Base-by-base conservation (phyloP, 2,329 filamentous ascomycete species). In the Fonsecaea multimorphosa region DNA sequence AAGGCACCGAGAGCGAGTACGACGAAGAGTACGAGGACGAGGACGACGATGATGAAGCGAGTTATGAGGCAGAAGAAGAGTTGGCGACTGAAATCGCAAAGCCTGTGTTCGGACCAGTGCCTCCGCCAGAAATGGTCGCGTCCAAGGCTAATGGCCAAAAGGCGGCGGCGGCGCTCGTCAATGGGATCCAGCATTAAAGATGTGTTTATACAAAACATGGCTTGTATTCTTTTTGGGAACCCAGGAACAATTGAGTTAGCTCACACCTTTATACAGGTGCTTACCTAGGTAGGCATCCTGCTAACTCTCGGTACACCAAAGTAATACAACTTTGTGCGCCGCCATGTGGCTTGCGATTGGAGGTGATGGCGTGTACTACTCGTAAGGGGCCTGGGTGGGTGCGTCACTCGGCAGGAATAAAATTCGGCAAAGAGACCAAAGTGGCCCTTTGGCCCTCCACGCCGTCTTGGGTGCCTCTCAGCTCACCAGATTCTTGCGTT, bases 11-110 rank as follows among this genome's bases (percentile, higher is more conserved):
- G 74, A 80, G 74, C 58, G 83, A 85, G 46, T 84, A 85, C 68
- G 83, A 85, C 54, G 82, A 85, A 61, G 82, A 84, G 51, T 83
- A 83, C 6, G 84, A 86, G 58, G 88, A 89, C 71, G 84, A 86
- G 32, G 84, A 84, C 71, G 80, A 87, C 55, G 84, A 86, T 58
- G 86, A 87, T 57, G 71, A 71, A 53, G 86, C 83, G 7, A 87
- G 84, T 70, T 87, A 86, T 65, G 86, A 86, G 61, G 84, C 84
- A 62, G 87, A 81, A 53, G 81, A 87, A 73, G 81, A 78, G 74
- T 75, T 77, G 70, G 82, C 75, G 68, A 78, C 68, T 46, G 70
- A 74, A 64, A 73, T 75, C 54, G 75, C 77, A 57, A 80, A 80
- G 68, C 79, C 79, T 29, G 78, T 81, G 44, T 81, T 81, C 66